These are phyloP conservation scores for Omphalotus guepiniiformis DNA, from an alignment of 768 basidiomycete species.

Conservation along the genomic window DNA sequence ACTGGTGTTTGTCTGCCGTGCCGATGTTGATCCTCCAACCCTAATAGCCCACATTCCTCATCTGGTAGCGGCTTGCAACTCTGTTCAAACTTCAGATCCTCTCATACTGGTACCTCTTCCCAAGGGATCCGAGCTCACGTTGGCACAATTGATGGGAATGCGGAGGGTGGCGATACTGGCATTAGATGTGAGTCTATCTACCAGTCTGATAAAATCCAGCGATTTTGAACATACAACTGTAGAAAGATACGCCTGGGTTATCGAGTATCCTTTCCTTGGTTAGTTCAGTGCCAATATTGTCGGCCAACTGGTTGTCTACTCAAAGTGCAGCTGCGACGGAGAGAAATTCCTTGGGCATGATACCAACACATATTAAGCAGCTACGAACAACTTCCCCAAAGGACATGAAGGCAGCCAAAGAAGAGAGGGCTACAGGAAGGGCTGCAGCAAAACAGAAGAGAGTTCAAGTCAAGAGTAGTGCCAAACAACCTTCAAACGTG, in stretches of 20 bases:
- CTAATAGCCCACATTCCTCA: conserved; percentile 74
- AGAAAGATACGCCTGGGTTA: conserved; percentile 40
- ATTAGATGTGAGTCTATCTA: conserved; percentile 49
- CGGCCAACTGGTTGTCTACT: conserved; percentile 61
- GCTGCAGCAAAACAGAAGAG: conserved; percentile 39
- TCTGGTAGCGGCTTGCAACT: conserved; percentile 75
- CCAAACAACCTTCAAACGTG: too few relatives aligned
- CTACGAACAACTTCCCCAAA: conserved; percentile 72
- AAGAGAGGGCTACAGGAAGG: conserved; percentile 46
- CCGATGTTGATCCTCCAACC: conserved; percentile 69
- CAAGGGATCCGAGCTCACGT: conserved; percentile 54
- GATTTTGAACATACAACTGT: conserved; percentile 14
- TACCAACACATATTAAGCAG: conserved; percentile 81
- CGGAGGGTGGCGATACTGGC: conserved; percentile 64
- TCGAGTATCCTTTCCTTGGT: conserved; percentile 34
- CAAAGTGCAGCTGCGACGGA: conserved; percentile 15
- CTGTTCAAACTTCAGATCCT: conserved; percentile 27
- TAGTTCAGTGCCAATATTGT: conserved; percentile 46
- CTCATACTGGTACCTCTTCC: conserved; percentile 64
- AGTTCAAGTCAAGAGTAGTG: too few relatives aligned
- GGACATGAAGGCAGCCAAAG: conserved; percentile 72
- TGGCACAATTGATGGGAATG: conserved; percentile 63
- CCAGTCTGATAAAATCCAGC: conserved; percentile 7
- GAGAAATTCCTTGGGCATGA: conserved; percentile 25
- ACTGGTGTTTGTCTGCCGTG: conserved; percentile 65